Conservation (phyloP, 2,329 filamentous ascomycete species). For the Colletotrichum cuscutae region DNA sequence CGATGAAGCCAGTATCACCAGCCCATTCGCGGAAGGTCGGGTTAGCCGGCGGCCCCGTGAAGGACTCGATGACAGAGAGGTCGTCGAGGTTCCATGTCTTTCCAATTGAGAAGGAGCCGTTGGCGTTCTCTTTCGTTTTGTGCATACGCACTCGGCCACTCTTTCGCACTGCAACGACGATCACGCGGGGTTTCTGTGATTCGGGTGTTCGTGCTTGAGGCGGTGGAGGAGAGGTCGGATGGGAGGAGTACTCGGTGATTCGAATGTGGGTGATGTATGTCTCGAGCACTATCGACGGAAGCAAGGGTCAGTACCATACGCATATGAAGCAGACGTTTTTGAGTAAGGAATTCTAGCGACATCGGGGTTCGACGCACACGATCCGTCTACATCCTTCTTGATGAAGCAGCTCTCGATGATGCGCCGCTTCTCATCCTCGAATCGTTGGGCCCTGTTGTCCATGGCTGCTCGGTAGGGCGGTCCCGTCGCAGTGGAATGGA, state of each 20-base stretch:
- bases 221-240: slow-evolving; percentile 86
- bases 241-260: slow-evolving; percentile 85
- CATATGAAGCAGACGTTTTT: background rate
- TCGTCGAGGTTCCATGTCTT: slow-evolving; percentile 99
- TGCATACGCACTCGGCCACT: slow-evolving; percentile 95
- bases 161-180: slow-evolving; percentile 92
- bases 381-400: slow-evolving; percentile 88
- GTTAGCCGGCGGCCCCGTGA: slow-evolving; percentile 68
- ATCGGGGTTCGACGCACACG: slow-evolving; percentile 67
- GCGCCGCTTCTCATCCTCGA: slow-evolving; percentile 95
- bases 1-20: slow-evolving; percentile 83
- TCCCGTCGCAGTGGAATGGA: slow-evolving; percentile 26
- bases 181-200: slow-evolving; percentile 87
- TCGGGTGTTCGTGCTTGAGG: slow-evolving; percentile 76
- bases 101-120: slow-evolving; percentile 94
- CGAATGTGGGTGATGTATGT: slow-evolving; percentile 98
- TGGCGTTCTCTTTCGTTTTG: slow-evolving; percentile 95
- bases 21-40: slow-evolving; percentile 79
- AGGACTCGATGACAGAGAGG: slow-evolving; percentile 82
- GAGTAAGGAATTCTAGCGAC: slow-evolving; percentile 14
- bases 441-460: slow-evolving; percentile 74
- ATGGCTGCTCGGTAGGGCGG: slow-evolving; percentile 35
- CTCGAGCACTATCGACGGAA: slow-evolving; percentile 71
- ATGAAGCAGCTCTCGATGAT: slow-evolving; percentile 95
- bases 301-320: slow-evolving; percentile 18